Conservation (phyloP, 2,329 filamentous ascomycete genomes). For the Diplodia mutila region DNA sequence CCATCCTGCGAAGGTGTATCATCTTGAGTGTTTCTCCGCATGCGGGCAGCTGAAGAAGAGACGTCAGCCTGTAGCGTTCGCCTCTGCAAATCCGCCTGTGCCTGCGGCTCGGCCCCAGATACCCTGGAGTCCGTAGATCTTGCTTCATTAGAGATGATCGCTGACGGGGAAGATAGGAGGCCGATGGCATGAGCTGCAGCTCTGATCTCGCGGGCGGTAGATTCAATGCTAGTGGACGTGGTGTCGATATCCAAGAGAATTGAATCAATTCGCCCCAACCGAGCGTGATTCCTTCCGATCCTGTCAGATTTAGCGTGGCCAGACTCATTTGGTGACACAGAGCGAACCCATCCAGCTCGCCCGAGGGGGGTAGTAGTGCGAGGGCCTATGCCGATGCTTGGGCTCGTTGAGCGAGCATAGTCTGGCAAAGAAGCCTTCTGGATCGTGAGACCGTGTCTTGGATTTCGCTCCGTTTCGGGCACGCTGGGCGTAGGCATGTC, state of each 20-base stretch:
- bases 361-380: neutral
- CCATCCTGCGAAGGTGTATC: conserved; percentile 26
- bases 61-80: conserved; percentile 26
- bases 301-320: conserved; percentile 13
- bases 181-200: conserved; percentile 8
- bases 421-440: neutral
- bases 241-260: conserved; percentile 1
- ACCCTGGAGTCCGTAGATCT: neutral
- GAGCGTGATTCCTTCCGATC: neutral
- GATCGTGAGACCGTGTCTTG: neutral
- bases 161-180: neutral
- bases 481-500: neutral
- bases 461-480: neutral
- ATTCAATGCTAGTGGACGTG: conserved; percentile 7
- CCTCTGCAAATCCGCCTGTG: neutral
- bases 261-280: neutral
- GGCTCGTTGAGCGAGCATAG: conserved; percentile 9
- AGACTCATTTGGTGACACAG: conserved; percentile 4
- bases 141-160: neutral
- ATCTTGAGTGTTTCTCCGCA: conserved; percentile 19
- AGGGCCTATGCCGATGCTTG: conserved; percentile 15
- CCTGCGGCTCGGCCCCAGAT: conserved; percentile 2
- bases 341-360: conserved; percentile 1
- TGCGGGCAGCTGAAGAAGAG: neutral
- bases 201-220: conserved; percentile 2